phyloP scores from a whole-genome alignment of 805 yeast genomes.

The Teunomyces atbi region DNA sequence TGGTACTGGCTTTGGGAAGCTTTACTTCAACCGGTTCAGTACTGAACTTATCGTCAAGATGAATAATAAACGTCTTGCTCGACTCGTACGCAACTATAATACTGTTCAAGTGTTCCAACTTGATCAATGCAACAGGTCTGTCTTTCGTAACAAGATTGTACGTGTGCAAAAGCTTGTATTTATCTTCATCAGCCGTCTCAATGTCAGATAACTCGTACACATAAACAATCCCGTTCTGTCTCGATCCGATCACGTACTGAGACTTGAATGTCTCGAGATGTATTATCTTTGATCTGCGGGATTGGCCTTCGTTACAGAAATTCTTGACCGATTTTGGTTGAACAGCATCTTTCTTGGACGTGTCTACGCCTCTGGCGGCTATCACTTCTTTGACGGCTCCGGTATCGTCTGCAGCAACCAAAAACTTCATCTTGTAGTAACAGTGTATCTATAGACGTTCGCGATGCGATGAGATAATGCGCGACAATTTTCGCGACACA shows the following conservation, averaged over 20 bases:
- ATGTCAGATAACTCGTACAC: conserved; percentile 32
- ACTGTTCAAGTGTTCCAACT: conserved; percentile 27
- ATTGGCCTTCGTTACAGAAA: conserved; percentile 27
- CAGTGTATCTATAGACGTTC: background rate
- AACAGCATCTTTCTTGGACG: conserved; percentile 63
- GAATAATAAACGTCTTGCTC: conserved; percentile 42
- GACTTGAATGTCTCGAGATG: conserved; percentile 29
- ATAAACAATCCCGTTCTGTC: conserved; percentile 43
- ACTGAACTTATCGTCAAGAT: conserved; percentile 29
- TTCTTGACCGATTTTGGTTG: conserved; percentile 60
- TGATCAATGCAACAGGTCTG: conserved; percentile 32
- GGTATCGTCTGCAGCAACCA: conserved; percentile 64
- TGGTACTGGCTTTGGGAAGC: conserved; percentile 42
- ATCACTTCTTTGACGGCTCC: conserved; percentile 64
- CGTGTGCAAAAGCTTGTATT: conserved; percentile 35
- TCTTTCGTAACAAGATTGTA: conserved; percentile 25
- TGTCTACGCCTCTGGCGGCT: conserved; percentile 72
- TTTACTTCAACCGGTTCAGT: conserved; percentile 28
- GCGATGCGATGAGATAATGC: conserved; percentile 1
- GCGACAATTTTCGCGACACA: background rate
- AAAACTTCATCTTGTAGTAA: conserved; percentile 49
- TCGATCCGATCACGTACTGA: conserved; percentile 39
- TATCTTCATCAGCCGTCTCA: conserved; percentile 28
- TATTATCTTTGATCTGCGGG: conserved; percentile 33
- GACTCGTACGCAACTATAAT: conserved; percentile 47